A percentile compares a stretch with the other conserved stretches of the same genome.
These are phyloP conservation scores for Geotrichum australiense DNA, from an alignment of 1,139 yeast genomes.

Conservation along the genomic window DNA sequence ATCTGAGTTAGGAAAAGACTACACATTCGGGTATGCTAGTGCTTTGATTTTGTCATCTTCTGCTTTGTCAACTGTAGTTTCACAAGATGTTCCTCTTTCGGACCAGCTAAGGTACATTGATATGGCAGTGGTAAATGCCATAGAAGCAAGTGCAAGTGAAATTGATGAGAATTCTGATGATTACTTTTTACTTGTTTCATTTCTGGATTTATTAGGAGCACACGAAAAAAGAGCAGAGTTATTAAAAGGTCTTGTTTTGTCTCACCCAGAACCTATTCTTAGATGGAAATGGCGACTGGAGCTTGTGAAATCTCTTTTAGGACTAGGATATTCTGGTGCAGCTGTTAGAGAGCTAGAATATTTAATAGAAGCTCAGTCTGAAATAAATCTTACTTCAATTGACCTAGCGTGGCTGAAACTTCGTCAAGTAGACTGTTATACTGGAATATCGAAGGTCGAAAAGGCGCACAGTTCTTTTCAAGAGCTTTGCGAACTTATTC, in stretches of 20 bases:
- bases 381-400: slow-evolving; percentile 4
- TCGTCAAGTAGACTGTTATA: slow-evolving; percentile 18
- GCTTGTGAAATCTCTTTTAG: slow-evolving; percentile 16
- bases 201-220: slow-evolving; percentile 22
- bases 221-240: slow-evolving; percentile 21
- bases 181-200: slow-evolving; percentile 17
- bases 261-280: not conserved
- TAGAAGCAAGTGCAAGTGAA: too few species aligned
- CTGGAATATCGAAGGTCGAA: slow-evolving; percentile 15
- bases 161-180: slow-evolving; percentile 12
- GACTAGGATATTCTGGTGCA: slow-evolving; percentile 21
- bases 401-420: slow-evolving; percentile 16
- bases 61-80: slow-evolving; percentile 15
- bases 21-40: slow-evolving; percentile 5
- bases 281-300: slow-evolving; percentile 10
- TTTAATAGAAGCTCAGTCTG: not conserved
- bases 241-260: slow-evolving; percentile 13
- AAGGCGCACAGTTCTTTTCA: slow-evolving; percentile 15
- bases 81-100: slow-evolving; percentile 15
- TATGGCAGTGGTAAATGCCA: slow-evolving; percentile 13
- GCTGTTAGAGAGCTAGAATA: slow-evolving; percentile 18
- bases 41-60: slow-evolving; percentile 16
- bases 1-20: slow-evolving; percentile 7
- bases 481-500: slow-evolving; percentile 16
- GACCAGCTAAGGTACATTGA: slow-evolving; percentile 17